These are phyloP conservation scores for Flueggea neowawraea DNA, from an alignment of 441 rosid species.

Conservation along the genomic window DNA sequence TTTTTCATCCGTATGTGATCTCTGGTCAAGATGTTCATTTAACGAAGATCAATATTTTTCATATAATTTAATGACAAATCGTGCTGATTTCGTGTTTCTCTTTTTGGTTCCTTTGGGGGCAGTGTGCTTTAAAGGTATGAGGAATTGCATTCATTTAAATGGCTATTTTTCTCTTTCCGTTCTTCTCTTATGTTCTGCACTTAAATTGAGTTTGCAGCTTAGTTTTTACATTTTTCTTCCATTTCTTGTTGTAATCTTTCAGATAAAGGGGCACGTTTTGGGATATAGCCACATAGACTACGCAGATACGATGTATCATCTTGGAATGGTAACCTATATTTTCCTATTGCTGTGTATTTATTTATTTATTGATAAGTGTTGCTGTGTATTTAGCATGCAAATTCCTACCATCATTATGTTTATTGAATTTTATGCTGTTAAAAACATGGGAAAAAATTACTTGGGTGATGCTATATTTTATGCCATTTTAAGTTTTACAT, in stretches of 20 bases:
- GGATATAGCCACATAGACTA: constrained; percentile 67
- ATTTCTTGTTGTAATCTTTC: constrained; percentile 17
- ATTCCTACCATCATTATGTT: too few relatives aligned
- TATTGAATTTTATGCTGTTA: too few relatives aligned
- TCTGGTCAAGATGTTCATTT: not conserved
- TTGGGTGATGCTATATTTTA: too few relatives aligned
- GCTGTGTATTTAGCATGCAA: too few relatives aligned
- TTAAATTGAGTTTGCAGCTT: constrained; percentile 5
- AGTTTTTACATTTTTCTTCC: constrained; percentile 5
- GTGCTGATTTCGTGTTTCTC: constrained; percentile 12
- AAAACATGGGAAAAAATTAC: too few relatives aligned
- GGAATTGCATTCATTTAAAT: not conserved
- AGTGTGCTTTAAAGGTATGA: constrained; percentile 90
- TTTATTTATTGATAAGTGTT: too few relatives aligned
- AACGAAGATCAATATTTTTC: constrained; percentile 2
- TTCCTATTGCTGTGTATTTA: too few relatives aligned
- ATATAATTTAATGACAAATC: constrained; percentile 3
- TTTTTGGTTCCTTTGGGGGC: constrained; percentile 27
- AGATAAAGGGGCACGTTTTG: constrained; percentile 78
- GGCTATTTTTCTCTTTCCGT: not conserved
- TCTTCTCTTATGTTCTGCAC: constrained; percentile 2
- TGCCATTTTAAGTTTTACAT: too few relatives aligned
- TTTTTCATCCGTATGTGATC: not conserved
- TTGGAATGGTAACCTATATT: constrained; percentile 60
- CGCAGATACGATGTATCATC: constrained; percentile 95